Evolutionary conservation across 306 rosid genomes (phyloP), one percentile per base, ranked within the genome.

Genomic region (Macrotyloma uniflorum): DNA sequence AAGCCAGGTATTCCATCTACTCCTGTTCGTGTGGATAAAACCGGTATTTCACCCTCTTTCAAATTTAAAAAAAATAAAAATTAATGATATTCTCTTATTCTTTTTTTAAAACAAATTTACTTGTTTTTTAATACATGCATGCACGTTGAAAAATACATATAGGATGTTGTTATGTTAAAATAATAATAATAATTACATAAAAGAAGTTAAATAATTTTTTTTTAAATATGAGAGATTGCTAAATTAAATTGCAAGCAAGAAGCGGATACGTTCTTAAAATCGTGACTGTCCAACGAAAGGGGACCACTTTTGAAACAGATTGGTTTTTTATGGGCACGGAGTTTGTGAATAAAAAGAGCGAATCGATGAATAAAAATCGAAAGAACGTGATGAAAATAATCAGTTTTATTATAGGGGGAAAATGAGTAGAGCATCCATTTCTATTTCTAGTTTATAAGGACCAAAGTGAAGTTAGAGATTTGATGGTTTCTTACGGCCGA

Each of bases 1-100:
- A 67, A 85, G 77, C 87, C 96, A 93, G 96, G 98, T 91, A 86
- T 50, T 74, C 61, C 51, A 16, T 64, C 38, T 16, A 38, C 28
- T 23, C 6, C 4, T 6, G 42, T 76, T 67, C 18, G 18, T 33
- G 40, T 50, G 86, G 90, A 12, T 53, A 47, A 46, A 76, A 77
- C n/a, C 8, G 80, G 84, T 6, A 76, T 69, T 88, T 78, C 73
- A 58, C 0, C 0, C 19, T 2, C 6, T 57, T 82, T 79, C 5
- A 22, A 72, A 82, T 28, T 8, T 74, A 77, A n/a, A n/a, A n/a
- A n/a, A n/a, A 77, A 14, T 67, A 78, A 38, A 54, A 19, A 9
- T 8, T 38, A 9, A 4, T 11, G 14, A 50, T n/a, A 50, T 23
- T 23, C 0, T 0, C n/a, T 64, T 8, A 32, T 0, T 33, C 6